Percentiles rank a stretch among this genome's conserved stretches.
Conservation (phyloP, 306 rosid genomes). For the Aeschynomene evenia region DNA sequence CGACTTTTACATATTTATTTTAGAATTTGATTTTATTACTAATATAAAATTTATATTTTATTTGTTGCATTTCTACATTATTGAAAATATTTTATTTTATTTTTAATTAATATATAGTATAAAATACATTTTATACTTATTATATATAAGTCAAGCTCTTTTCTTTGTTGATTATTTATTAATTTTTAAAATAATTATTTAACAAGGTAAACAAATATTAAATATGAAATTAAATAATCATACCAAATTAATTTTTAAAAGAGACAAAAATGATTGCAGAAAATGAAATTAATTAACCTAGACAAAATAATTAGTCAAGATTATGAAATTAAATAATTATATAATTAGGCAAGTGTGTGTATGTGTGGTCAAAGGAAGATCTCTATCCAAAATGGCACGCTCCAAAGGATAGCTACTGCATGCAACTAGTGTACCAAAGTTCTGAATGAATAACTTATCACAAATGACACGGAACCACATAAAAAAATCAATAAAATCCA, state of each 20-base stretch:
- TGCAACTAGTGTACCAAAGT: slow-evolving; percentile 16
- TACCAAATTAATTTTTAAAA: too few species aligned
- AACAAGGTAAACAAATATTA: too few species aligned
- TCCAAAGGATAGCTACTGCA: slow-evolving; percentile 10
- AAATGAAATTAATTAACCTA: neutral
- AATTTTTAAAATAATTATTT: too few species aligned
- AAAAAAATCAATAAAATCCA: too few species aligned
- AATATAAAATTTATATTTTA: neutral
- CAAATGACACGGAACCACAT: too few species aligned
- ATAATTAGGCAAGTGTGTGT: slow-evolving; percentile 15
- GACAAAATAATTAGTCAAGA: neutral
- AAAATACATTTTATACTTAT: too few species aligned
- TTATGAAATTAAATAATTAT: neutral
- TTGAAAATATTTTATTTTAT: neutral
- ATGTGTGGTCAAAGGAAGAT: slow-evolving; percentile 26
- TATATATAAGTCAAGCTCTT: neutral
- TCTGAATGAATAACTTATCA: neutral
- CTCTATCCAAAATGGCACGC: slow-evolving; percentile 10
- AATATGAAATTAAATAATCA: too few species aligned
- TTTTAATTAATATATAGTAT: neutral
- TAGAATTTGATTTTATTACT: neutral
- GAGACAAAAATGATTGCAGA: neutral
- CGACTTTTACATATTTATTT: neutral
- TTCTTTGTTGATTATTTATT: neutral
- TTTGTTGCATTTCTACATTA: neutral